A percentile compares a stretch with the other conserved stretches of the same genome.
Conservation (phyloP, 208 protist genomes). For the Trypanosoma conorhini region DNA sequence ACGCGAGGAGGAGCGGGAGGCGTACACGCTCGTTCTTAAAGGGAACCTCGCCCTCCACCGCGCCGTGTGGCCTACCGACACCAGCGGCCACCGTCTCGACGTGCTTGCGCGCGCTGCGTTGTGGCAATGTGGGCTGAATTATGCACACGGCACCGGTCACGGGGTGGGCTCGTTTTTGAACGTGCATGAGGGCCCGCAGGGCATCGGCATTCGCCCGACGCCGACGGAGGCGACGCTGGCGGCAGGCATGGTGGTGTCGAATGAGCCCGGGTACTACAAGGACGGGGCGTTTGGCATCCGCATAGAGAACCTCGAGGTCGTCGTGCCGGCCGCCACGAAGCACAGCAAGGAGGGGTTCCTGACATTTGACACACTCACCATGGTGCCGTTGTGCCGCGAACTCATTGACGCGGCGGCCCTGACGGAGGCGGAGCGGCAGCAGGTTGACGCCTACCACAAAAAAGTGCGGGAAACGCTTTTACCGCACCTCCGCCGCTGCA, state of each 20-base stretch:
- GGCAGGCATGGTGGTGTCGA: constrained; percentile 75
- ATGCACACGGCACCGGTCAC: constrained; percentile 96
- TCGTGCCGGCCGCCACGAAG: constrained; percentile 59
- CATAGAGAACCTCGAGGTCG: constrained; percentile 97
- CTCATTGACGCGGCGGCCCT: constrained; percentile 87
- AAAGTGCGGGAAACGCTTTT: constrained; percentile 43
- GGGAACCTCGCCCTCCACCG: constrained; percentile 91
- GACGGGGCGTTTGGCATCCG: constrained; percentile 97
- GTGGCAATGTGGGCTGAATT: constrained; percentile 95
- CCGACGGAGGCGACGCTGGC: constrained; percentile 61
- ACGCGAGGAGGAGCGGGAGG: constrained; percentile 68
- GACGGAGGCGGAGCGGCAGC: constrained; percentile 57
- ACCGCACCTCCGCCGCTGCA: constrained; percentile 45
- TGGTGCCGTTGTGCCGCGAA: constrained; percentile 89
- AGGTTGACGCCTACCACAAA: constrained; percentile 83
- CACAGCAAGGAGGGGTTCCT: constrained; percentile 68
- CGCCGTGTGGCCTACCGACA: constrained; percentile 87
- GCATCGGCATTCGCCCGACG: constrained; percentile 56
- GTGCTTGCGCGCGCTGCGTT: constrained; percentile 86
- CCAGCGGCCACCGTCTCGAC: constrained; percentile 86
- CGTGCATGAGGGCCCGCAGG: constrained; percentile 96
- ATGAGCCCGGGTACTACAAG: constrained; percentile 98
- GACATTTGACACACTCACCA: constrained; percentile 82
- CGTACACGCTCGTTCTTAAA: constrained; percentile 97
- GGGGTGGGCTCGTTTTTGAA: constrained; percentile 97